Percentiles rank a stretch among this genome's conserved stretches.
Evolutionary conservation across 1,284 basidiomycete species (phyloP).

Genomic region (Moesziomyces antarcticus): DNA sequence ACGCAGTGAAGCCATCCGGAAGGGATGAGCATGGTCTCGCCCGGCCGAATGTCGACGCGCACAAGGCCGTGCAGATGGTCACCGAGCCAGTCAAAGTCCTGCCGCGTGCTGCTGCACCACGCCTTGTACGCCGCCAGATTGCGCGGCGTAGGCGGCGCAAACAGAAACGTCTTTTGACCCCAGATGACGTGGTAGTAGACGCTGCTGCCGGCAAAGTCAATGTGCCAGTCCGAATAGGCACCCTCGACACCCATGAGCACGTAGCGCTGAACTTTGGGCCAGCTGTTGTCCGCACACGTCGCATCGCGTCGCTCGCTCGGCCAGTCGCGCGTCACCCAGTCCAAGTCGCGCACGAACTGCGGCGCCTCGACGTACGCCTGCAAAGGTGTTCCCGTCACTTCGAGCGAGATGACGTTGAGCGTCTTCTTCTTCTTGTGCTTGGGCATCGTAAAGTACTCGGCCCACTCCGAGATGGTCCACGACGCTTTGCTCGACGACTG

Average conservation of each 20-base stretch:
- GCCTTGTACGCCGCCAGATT: slow-evolving; percentile 89
- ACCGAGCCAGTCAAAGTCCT: slow-evolving; percentile 88
- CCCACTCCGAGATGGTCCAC: slow-evolving; percentile 92
- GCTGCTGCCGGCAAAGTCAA: slow-evolving; percentile 57
- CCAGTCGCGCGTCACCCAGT: slow-evolving; percentile 98
- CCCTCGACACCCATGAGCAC: slow-evolving; percentile 88
- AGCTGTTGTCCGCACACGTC: slow-evolving; percentile 68
- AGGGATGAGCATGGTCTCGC: slow-evolving; percentile 82
- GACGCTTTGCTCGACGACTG: slow-evolving; percentile 65
- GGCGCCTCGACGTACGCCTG: slow-evolving; percentile 84
- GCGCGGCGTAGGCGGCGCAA: slow-evolving; percentile 83
- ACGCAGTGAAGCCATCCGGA: slow-evolving; percentile 95
- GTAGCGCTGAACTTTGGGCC: slow-evolving; percentile 95
- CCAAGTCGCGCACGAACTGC: slow-evolving; percentile 77
- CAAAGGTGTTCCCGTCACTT: slow-evolving; percentile 81
- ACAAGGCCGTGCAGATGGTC: slow-evolving; percentile 87
- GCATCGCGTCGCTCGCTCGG: slow-evolving; percentile 70
- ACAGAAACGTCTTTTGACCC: slow-evolving; percentile 84
- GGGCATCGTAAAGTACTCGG: slow-evolving; percentile 81
- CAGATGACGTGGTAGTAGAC: slow-evolving; percentile 47
- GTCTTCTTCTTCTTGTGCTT: slow-evolving; percentile 74
- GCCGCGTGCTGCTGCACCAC: slow-evolving; percentile 78
- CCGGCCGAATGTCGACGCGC: slow-evolving; percentile 81
- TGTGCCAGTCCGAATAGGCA: slow-evolving; percentile 78
- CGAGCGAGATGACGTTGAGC: slow-evolving; percentile 87